phyloP scores from a whole-genome alignment of 441 rosid species.

The Croton laevigatus region DNA sequence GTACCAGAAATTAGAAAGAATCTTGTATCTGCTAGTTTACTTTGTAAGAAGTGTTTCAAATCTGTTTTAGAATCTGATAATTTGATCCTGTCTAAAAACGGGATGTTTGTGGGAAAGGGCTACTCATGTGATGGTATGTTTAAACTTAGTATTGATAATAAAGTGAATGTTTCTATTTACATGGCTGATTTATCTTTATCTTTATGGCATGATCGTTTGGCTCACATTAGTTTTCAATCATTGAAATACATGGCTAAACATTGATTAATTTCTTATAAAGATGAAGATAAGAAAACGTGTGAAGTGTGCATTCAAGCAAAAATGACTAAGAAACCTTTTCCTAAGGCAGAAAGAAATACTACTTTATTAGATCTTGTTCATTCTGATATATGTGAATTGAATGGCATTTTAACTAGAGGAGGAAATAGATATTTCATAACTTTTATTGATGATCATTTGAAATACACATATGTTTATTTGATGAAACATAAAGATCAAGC shows the following conservation, averaged over 20 bases:
- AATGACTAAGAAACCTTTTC: background rate
- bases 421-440: background rate
- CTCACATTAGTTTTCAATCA: constrained; percentile 5
- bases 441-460: background rate
- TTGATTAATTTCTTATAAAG: background rate
- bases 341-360: background rate
- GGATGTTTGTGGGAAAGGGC: background rate
- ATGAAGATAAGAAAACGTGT: background rate
- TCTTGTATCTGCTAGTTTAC: background rate
- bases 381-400: background rate
- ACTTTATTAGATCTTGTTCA: background rate
- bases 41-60: background rate
- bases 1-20: background rate
- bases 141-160: background rate
- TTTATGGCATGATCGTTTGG: constrained; percentile 1
- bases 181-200: constrained; percentile 1
- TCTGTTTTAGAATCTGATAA: background rate
- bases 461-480: too few relatives aligned
- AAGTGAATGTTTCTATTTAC: background rate
- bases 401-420: background rate
- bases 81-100: background rate
- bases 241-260: constrained; percentile 11
- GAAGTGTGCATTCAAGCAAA: background rate
- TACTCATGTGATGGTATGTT: constrained; percentile 13
- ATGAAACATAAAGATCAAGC: too few relatives aligned